Percentiles rank a stretch among this genome's conserved stretches.
Conservation (phyloP, 2,329 filamentous ascomycete genomes). For the Colletotrichum salicis region DNA sequence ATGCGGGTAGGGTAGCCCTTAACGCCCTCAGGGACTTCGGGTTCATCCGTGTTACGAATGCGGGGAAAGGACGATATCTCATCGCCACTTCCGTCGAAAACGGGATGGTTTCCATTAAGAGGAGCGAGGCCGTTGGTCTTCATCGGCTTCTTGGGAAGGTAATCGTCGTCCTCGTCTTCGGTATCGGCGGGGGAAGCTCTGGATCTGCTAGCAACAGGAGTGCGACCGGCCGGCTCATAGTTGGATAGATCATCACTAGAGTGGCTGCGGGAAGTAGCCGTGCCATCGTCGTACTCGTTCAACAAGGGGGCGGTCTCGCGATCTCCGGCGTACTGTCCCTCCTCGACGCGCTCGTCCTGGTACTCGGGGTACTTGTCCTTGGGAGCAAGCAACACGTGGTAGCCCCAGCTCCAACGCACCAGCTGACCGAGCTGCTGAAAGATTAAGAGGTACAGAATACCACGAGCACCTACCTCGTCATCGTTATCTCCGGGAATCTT, state of each 20-base stretch:
- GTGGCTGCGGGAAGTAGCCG: slow-evolving; percentile 42
- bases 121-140: slow-evolving; percentile 37
- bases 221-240: slow-evolving; percentile 67
- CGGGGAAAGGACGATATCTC: slow-evolving; percentile 73
- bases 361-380: slow-evolving; percentile 78
- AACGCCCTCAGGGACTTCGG: slow-evolving; percentile 52
- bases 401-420: slow-evolving; percentile 98
- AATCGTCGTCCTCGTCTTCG: slow-evolving; percentile 56
- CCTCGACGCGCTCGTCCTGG: slow-evolving; percentile 62
- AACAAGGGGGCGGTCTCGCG: slow-evolving; percentile 59
- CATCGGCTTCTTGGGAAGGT: slow-evolving; percentile 41
- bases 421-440: slow-evolving; percentile 98
- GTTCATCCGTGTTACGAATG: slow-evolving; percentile 57
- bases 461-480: slow-evolving; percentile 90
- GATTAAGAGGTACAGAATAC: slow-evolving; percentile 94
- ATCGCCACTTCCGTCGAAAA: slow-evolving; percentile 48
- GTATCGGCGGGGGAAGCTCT: slow-evolving; percentile 60
- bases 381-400: slow-evolving; percentile 91
- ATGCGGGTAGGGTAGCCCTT: slow-evolving; percentile 53
- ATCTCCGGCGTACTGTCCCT: slow-evolving; percentile 69
- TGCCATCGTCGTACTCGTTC: slow-evolving; percentile 54
- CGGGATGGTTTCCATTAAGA: slow-evolving; percentile 43
- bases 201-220: slow-evolving; percentile 63
- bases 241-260: slow-evolving; percentile 55
- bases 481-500: slow-evolving; percentile 92